phyloP scores from a whole-genome alignment of 2,329 filamentous ascomycete genomes.

The Elsinoe necatrix region DNA sequence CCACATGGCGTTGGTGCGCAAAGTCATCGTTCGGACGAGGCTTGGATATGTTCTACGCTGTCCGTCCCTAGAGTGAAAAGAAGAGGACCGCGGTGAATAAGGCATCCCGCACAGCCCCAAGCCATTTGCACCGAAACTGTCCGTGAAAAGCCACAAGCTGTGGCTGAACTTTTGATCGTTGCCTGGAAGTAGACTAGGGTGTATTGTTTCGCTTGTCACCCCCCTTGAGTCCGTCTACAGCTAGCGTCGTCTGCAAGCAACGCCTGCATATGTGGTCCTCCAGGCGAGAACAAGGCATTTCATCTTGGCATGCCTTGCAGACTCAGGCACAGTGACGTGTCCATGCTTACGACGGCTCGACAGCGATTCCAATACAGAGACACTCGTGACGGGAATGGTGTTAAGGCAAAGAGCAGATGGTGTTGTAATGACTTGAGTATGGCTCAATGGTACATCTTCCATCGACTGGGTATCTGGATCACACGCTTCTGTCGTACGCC shows the following conservation, averaged over 20 bases:
- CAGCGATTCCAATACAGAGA: background rate
- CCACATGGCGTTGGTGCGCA: background rate
- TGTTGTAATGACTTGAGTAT: background rate
- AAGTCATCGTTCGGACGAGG: background rate
- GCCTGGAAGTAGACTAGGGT: background rate
- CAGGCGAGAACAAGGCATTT: background rate
- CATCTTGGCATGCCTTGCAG: background rate
- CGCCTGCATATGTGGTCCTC: background rate
- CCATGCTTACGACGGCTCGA: background rate
- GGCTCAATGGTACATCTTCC: background rate
- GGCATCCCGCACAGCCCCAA: background rate
- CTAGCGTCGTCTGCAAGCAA: background rate
- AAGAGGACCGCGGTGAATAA: background rate
- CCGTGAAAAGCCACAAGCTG: background rate
- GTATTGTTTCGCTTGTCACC: background rate
- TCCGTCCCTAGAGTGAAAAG: no score
- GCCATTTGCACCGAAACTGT: background rate
- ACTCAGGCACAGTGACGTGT: background rate
- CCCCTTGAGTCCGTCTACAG: background rate
- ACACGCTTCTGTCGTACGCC: background rate
- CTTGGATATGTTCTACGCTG: background rate
- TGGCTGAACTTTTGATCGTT: background rate
- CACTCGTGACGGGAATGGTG: background rate
- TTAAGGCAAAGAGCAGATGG: slow-evolving; percentile 1
- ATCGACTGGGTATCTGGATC: background rate